Evolutionary conservation across 2,329 filamentous ascomycete genomes (phyloP).

Genomic region (Trichophyton rubrum): DNA sequence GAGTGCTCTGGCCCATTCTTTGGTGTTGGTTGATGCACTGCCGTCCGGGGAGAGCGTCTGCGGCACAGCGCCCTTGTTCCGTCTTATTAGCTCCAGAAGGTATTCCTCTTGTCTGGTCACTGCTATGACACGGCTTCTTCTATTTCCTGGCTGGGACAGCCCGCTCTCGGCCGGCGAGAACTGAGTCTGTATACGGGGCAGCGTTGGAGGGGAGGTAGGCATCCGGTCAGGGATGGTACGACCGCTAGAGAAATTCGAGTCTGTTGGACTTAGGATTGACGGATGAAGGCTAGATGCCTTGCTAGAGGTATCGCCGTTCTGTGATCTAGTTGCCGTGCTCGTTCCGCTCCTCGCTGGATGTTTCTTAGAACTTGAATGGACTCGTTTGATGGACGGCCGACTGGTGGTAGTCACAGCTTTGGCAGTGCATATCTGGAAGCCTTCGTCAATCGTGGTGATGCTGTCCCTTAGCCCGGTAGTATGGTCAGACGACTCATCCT

Average conservation of each 20-base stretch:
- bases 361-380: slow-evolving; percentile 19
- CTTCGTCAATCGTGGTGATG: slow-evolving; percentile 28
- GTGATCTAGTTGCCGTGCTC: slow-evolving; percentile 11
- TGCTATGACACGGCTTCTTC: slow-evolving; percentile 38
- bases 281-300: slow-evolving; percentile 21
- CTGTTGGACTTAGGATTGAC: slow-evolving; percentile 17
- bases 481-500: slow-evolving; percentile 10
- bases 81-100: slow-evolving; percentile 39
- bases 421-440: slow-evolving; percentile 34
- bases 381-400: slow-evolving; percentile 18
- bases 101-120: slow-evolving; percentile 43
- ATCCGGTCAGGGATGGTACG: slow-evolving; percentile 26
- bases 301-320: slow-evolving; percentile 16
- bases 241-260: slow-evolving; percentile 20
- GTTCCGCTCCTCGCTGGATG: slow-evolving; percentile 16
- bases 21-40: slow-evolving; percentile 8
- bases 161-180: slow-evolving; percentile 5
- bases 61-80: slow-evolving; percentile 36
- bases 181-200: neutral
- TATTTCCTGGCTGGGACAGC: slow-evolving; percentile 15
- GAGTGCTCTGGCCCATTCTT: slow-evolving; percentile 8
- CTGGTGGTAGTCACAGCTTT: slow-evolving; percentile 25
- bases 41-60: slow-evolving; percentile 26
- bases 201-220: slow-evolving; percentile 9
- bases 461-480: slow-evolving; percentile 24